Evolutionary conservation across 805 yeast genomes (phyloP).

Genomic region (Metschnikowia baotianmanensis): DNA sequence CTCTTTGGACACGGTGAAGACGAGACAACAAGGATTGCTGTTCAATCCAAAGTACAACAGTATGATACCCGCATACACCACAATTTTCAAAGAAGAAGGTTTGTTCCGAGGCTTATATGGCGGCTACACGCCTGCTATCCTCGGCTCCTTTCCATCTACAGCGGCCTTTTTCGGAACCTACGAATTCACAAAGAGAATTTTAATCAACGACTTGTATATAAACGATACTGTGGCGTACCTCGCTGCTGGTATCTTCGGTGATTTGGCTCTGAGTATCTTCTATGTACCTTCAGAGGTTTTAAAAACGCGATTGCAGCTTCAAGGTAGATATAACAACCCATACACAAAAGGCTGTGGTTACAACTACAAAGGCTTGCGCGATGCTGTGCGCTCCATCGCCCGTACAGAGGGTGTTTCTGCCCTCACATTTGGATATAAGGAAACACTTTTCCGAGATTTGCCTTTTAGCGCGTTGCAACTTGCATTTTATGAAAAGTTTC

Average conservation of each 20-base stretch:
- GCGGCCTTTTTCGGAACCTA: conserved; percentile 92
- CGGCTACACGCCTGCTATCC: conserved; percentile 88
- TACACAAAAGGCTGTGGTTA: conserved; percentile 73
- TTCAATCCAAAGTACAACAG: conserved; percentile 61
- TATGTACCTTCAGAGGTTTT: conserved; percentile 96
- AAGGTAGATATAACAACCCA: conserved; percentile 82
- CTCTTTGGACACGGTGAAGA: conserved; percentile 93
- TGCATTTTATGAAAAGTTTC: conserved; percentile 87
- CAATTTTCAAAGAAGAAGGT: conserved; percentile 85
- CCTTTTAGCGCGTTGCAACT: conserved; percentile 96
- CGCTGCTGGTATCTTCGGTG: conserved; percentile 90
- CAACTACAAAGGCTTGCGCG: conserved; percentile 70
- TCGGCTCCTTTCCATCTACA: conserved; percentile 93
- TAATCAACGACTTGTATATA: conserved; percentile 59
- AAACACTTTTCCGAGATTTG: conserved; percentile 85
- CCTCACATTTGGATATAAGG: conserved; percentile 87
- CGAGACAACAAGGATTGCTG: conserved; percentile 95
- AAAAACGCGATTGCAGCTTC: conserved; percentile 89
- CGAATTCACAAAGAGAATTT: conserved; percentile 70
- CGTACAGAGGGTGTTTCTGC: conserved; percentile 72
- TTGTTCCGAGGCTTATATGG: conserved; percentile 80
- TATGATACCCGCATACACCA: conserved; percentile 72
- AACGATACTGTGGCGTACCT: conserved; percentile 82
- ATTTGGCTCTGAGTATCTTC: conserved; percentile 78
- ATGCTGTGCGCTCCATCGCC: conserved; percentile 67